Evolutionary conservation across 2,329 filamentous ascomycete genomes (phyloP), one percentile per base, ranked within the genome.

Genomic region (Botrytis aclada): DNA sequence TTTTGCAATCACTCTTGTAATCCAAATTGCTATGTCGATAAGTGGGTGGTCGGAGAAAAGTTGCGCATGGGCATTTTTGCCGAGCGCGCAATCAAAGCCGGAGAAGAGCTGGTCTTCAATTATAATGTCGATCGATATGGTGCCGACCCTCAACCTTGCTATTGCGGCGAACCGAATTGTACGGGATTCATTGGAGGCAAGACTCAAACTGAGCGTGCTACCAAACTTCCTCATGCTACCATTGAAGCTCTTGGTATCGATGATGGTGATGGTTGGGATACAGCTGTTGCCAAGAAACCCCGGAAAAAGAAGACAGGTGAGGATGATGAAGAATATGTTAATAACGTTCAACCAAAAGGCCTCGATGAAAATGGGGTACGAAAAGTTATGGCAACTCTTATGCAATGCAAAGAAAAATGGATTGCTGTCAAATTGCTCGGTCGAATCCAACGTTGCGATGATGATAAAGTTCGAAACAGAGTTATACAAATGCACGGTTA

Each of bases 1-100:
- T 99, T 99, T 81, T 99, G 96, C 88, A 99, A 99, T 80, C 96
- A 99, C 82, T 98, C 96, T 14, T 99, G 96, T 87, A 97, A 96
- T 82, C 96, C 96, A 29, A 99, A 99, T 81, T 98, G 95, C 84
- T 98, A 97, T 83, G 95, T 99, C 76, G 96, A 99, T 86, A 99
- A 99, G 84, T 99, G 96, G 96, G 95, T 98, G 74, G 94, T 99
- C 47, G 95, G 94, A 29, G 93, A 97, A 79, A 98, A 98, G 85
- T 86, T 98, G 81, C 95, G 96, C 79, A 99, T 99, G 96, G 96
- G 96, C 79, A 98, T 99, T 78, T 99, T 99, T 85, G 93, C 95
- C 78, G 89, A 93, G 83, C 93, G 95, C 76, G 86, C 88, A 79
- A 92, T 99, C 81, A 90, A 90, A 80, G 90, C 93, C 29, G 96